Percentiles rank a stretch among this genome's conserved stretches.
Conservation (phyloP, 139 green algal genomes). For the Tetratostichococcus sp. region DNA sequence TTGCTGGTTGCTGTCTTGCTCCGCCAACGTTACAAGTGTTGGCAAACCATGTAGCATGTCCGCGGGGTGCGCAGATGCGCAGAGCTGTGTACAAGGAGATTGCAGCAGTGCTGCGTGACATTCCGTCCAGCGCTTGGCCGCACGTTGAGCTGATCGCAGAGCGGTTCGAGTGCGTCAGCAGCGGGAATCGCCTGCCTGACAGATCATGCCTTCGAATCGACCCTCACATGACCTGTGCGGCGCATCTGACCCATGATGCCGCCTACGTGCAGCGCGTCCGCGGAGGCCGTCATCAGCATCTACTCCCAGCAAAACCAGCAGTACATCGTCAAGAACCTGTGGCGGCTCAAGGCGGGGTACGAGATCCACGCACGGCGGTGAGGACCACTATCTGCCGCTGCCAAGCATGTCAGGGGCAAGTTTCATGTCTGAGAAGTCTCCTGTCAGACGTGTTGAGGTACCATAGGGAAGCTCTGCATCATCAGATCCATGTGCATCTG, state of each 20-base stretch:
- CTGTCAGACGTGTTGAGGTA: no score
- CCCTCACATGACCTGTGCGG: no score
- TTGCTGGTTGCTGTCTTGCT: no score
- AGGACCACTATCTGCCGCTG: no score
- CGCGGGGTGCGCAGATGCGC: neutral
- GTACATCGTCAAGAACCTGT: constrained; percentile 24
- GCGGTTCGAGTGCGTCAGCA: neutral
- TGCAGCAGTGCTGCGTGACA: neutral
- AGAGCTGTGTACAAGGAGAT: neutral
- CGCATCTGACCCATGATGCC: no score
- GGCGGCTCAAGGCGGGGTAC: neutral
- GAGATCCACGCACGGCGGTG: neutral
- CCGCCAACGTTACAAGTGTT: no score
- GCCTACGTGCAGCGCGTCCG: constrained; percentile 16
- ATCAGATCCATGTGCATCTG: neutral
- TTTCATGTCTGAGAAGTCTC: no score
- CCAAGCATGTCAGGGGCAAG: no score
- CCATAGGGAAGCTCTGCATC: no score
- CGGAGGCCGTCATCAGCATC: constrained; percentile 45
- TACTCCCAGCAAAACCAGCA: constrained; percentile 49
- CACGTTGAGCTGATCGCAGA: neutral
- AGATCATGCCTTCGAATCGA: no score
- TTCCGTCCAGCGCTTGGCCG: neutral
- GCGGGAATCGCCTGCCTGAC: no score
- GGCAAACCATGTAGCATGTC: neutral